Evolutionary conservation across 805 yeast genomes (phyloP), one percentile per base, ranked within the genome.

Genomic region (Saccharomycopsis amapae): DNA sequence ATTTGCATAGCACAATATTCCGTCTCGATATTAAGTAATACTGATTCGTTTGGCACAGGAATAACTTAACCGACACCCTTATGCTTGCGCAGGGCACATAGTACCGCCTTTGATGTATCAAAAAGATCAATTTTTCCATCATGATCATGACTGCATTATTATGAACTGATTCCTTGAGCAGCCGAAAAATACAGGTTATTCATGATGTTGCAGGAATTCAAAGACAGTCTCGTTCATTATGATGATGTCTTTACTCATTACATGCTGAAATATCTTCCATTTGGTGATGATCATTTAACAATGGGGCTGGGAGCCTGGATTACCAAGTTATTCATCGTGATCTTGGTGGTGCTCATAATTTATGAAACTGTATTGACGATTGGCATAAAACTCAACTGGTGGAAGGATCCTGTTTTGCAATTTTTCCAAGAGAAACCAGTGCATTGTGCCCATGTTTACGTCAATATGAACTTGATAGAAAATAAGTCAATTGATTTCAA

Each of bases 371-470:
- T 70, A 12, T 69, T 71, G 57, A 63, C 69, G 62, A 48, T 65
- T 24, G 78, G 78, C 1, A 62, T 71, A 2, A 60, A 61, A 48
- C 54, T 70, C 5, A 61, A 61, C 1, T 49, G 65, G 4, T 73
- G 78, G 79, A 71, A 71, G 24, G 64, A 71, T 51, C 72, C 72
- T 25, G 76, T 76, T 13, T 72, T 75, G 53, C 83, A 80, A 45
- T 74, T 77, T 22, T 82, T 82, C 58, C 69, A 72, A n/a, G 84
- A 82, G 38, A 73, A 76, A 22, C 93, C 90, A 0, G 79, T 80
- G 5, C 90, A 82, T 59, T 83, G 88, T 62, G 88, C 93, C 0
- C 87, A 83, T 60, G 67, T 82, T 1, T 77, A 77, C 51, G 73
- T 78, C 4, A 62, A 73, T 22, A 66, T 82, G 42, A 73, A 77